Evolutionary conservation across 129 eudicot genomes (phyloP).

Genomic region (Lactuca sativa): DNA sequence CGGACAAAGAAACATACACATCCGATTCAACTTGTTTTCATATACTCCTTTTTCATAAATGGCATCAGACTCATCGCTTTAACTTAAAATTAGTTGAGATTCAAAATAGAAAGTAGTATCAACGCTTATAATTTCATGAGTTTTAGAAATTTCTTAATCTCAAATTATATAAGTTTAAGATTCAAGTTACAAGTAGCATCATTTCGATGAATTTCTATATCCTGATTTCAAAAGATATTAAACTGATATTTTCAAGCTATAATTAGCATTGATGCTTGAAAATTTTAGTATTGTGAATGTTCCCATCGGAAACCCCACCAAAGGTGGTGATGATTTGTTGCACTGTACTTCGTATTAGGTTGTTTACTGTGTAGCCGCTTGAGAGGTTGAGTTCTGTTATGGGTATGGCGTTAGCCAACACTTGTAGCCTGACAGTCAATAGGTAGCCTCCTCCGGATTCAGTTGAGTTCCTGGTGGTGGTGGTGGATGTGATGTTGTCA

Average conservation of each 20-base stretch:
- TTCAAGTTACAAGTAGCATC: background rate
- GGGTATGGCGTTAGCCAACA: constrained; percentile 76
- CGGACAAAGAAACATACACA: background rate
- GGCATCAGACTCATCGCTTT: background rate
- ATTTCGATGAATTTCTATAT: background rate
- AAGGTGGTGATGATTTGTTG: constrained; percentile 74
- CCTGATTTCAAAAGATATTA: background rate
- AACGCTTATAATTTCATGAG: background rate
- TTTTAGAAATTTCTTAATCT: background rate
- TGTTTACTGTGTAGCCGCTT: constrained; percentile 76
- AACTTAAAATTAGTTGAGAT: constrained; percentile 1
- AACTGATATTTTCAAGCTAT: background rate
- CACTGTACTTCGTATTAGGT: constrained; percentile 63
- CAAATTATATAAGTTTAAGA: background rate
- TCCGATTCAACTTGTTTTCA: constrained; percentile 8
- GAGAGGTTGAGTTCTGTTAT: constrained; percentile 81
- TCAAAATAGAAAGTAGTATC: background rate
- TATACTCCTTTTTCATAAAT: background rate
- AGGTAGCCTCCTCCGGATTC: constrained; percentile 55
- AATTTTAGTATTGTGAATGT: background rate
- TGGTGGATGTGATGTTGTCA: constrained; percentile 7
- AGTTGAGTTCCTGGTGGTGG: background rate
- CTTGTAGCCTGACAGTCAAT: constrained; percentile 85
- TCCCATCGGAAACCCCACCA: constrained; percentile 15
- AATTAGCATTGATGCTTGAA: background rate